These are phyloP conservation scores for Pyricularia sp. DNA, from an alignment of 2,329 filamentous ascomycete genomes.

Conservation along the genomic window DNA sequence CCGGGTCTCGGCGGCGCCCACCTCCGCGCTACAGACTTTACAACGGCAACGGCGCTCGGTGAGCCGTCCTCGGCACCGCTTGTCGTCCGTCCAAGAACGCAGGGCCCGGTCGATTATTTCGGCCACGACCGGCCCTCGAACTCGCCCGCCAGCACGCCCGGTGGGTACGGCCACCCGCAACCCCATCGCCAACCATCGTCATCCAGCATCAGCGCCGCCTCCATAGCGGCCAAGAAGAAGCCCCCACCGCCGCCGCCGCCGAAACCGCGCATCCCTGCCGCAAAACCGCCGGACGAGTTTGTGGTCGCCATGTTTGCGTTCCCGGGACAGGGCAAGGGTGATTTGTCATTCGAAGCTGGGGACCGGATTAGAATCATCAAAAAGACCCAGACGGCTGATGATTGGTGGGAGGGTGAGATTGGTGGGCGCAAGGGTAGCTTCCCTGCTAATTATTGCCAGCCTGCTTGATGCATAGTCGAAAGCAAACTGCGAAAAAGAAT, in stretches of 20 bases:
- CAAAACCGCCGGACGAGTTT: constrained; percentile 35
- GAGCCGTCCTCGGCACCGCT: constrained; percentile 19
- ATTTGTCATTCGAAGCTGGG: constrained; percentile 63
- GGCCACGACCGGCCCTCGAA: not conserved
- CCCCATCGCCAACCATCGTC: constrained; percentile 10
- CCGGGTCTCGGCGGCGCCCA: constrained; percentile 19
- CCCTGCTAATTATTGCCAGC: constrained; percentile 65
- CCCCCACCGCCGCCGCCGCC: constrained; percentile 59
- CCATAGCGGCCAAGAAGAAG: constrained; percentile 48
- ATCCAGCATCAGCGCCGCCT: constrained; percentile 13
- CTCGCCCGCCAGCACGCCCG: not conserved
- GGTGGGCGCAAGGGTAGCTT: constrained; percentile 57
- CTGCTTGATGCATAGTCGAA: constrained; percentile 6
- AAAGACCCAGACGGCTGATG: constrained; percentile 67
- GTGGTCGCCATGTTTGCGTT: constrained; percentile 68
- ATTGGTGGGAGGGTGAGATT: constrained; percentile 80
- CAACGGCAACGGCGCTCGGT: constrained; percentile 28
- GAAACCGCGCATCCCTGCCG: constrained; percentile 39
- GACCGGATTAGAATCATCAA: constrained; percentile 66
- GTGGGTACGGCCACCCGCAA: not conserved
- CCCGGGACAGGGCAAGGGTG: constrained; percentile 52
- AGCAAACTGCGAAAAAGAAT: not conserved
- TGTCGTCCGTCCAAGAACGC: constrained; percentile 3
- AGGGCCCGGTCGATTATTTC: constrained; percentile 4
- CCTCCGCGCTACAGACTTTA: constrained; percentile 29